Conservation (phyloP, 768 basidiomycete genomes). For the Amanita inopinata region DNA sequence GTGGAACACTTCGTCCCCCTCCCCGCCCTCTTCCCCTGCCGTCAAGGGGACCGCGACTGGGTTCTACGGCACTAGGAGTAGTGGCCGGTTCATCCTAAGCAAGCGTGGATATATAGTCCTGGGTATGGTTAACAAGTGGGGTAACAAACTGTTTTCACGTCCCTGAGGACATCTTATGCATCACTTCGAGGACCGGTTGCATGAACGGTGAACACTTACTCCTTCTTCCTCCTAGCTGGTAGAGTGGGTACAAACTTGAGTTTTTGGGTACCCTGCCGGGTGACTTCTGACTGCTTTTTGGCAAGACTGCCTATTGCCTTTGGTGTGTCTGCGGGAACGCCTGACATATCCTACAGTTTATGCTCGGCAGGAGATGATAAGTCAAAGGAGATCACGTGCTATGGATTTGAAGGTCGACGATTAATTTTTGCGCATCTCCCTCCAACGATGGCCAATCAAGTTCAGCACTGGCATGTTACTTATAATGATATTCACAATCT, state of each 20-base stretch:
- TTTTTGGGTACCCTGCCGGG: slow-evolving; percentile 64
- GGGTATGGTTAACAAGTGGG: slow-evolving; percentile 20
- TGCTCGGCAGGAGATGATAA: neutral
- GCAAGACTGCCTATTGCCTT: slow-evolving; percentile 74
- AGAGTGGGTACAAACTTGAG: slow-evolving; percentile 76
- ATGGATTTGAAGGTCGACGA: too few relatives aligned
- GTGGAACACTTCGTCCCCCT: slow-evolving; percentile 42
- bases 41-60: slow-evolving; percentile 37
- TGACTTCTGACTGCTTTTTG: slow-evolving; percentile 62
- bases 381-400: slow-evolving; percentile 7
- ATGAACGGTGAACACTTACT: slow-evolving; percentile 38
- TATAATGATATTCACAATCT: slow-evolving; percentile 93
- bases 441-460: slow-evolving; percentile 27
- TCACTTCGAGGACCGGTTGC: neutral
- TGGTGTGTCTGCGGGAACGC: slow-evolving; percentile 24
- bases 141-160: slow-evolving; percentile 27
- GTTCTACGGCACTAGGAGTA: slow-evolving; percentile 16
- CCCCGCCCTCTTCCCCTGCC: slow-evolving; percentile 45
- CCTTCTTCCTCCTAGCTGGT: slow-evolving; percentile 69
- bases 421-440: neutral
- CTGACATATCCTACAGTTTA: slow-evolving; percentile 20
- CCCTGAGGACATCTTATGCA: slow-evolving; percentile 27
- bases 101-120: slow-evolving; percentile 18
- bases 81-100: neutral
- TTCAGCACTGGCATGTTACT: slow-evolving; percentile 61